These are phyloP conservation scores for Agrocybe pediades DNA, from an alignment of 768 basidiomycete genomes.

Conservation along the genomic window DNA sequence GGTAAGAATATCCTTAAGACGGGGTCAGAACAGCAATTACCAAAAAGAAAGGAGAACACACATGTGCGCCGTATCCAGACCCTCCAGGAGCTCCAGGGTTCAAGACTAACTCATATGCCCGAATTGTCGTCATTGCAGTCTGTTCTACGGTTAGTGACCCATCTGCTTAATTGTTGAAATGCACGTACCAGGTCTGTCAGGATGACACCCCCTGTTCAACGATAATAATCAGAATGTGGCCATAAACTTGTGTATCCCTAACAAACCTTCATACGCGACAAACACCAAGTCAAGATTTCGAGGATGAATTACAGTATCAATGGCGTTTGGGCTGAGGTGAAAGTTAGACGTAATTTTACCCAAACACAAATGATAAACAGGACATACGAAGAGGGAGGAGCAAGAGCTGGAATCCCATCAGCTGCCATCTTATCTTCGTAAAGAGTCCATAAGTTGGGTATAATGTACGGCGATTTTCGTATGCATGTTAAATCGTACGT, in stretches of 20 bases:
- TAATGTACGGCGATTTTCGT: slow-evolving; percentile 62
- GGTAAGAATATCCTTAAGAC: slow-evolving; percentile 59
- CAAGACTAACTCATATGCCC: slow-evolving; percentile 69
- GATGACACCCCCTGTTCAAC: slow-evolving; percentile 56
- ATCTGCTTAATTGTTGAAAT: not conserved
- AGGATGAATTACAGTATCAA: slow-evolving; percentile 70
- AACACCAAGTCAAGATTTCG: slow-evolving; percentile 73
- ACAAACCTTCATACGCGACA: slow-evolving; percentile 71
- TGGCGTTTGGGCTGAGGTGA: slow-evolving; percentile 43
- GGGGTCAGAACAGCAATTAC: not conserved
- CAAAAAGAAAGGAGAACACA: slow-evolving; percentile 28
- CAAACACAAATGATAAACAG: not conserved
- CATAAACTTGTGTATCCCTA: not conserved
- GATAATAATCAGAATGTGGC: not conserved
- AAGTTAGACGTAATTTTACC: slow-evolving; percentile 2
- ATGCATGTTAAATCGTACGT: slow-evolving; percentile 78
- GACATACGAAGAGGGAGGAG: slow-evolving; percentile 18
- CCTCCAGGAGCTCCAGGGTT: slow-evolving; percentile 87
- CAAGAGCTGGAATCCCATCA: slow-evolving; percentile 38
- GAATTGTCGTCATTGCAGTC: slow-evolving; percentile 51
- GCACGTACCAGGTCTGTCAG: slow-evolving; percentile 54
- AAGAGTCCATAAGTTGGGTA: slow-evolving; percentile 76
- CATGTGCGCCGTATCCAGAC: slow-evolving; percentile 56
- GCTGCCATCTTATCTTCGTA: slow-evolving; percentile 60
- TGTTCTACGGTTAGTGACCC: slow-evolving; percentile 16